Evolutionary conservation across 78 protist genomes (phyloP), one percentile per base, ranked within the genome.

Genomic region (Tieghemostelium lacteum): DNA sequence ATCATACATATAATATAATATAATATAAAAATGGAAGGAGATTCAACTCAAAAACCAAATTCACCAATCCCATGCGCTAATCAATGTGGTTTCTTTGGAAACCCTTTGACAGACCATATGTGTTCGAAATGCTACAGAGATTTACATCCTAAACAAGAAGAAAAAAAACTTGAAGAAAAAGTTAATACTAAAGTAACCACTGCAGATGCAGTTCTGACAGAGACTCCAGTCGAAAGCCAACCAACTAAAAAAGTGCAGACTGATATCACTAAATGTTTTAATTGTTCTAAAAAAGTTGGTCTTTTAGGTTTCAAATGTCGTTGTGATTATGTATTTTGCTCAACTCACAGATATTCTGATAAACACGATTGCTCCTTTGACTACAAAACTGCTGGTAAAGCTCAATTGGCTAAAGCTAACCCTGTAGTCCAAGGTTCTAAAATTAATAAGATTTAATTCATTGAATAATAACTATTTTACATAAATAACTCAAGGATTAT

Each of bases 321-420:
- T 29, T 95, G 97, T 72, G 88, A 73, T 0, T 86, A 72, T 72
- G 73, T 72, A 54, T 95, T 45, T 73, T 95, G 97, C 72, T 73
- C 95, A 2, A 29, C 55, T 60, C 97, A 95, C 36, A 83, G 97
- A 63, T 87, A 92, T 36, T 58, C 95, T 0, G 95, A 95, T 60
- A 75, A 83, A 24, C 97, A 95, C 95, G 91, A 76, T 20, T 95
- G 97, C 37, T 6, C 75, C 8, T 95, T 88, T 42, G 97, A 95
- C 50, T 93, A 91, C 73, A 95, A 88, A 85, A 42, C 94, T 2
- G 33, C 58, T 29, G 95, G 85, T 19, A 85, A 89, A 28, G 95
- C 85, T 70, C 77, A 75, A 36, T 67, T 95, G 0, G 76, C 95
- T 1, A 70, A 88, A 77, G 88, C 63, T 26, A 95, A 95, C 67